Conservation (phyloP, 106 monocot genomes). For the Acanthochlamys bracteata region DNA sequence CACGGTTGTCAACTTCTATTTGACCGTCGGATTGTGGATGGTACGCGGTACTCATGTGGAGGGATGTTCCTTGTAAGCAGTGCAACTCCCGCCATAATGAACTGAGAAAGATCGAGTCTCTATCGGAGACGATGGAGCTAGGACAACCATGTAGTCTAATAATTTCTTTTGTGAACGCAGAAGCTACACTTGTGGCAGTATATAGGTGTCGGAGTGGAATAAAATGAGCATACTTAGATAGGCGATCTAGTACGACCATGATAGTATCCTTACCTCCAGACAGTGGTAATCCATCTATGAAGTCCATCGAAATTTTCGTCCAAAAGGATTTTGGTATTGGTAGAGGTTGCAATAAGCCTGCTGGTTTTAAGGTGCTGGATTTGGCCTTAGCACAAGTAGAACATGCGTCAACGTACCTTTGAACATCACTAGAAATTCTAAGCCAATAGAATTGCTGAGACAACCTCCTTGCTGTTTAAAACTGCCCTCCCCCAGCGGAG, state of each 20-base stretch:
- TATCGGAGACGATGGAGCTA: not conserved
- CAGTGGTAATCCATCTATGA: not conserved
- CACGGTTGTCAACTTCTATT: not conserved
- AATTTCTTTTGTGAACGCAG: not conserved
- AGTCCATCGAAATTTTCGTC: constrained; percentile 7
- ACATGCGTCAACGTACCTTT: not conserved
- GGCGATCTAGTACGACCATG: not conserved
- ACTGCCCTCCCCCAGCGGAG: not conserved
- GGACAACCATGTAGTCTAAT: not conserved
- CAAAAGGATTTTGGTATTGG: constrained; percentile 8
- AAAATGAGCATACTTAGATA: not conserved
- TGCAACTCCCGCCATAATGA: not conserved
- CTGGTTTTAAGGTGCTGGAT: not conserved
- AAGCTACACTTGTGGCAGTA: not conserved
- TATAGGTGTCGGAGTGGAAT: not conserved
- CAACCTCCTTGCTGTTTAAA: not conserved
- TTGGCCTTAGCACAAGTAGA: not conserved
- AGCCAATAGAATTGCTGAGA: not conserved
- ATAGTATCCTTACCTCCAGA: not conserved
- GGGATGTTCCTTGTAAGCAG: not conserved
- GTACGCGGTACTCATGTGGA: not conserved
- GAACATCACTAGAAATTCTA: not conserved
- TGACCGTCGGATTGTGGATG: not conserved
- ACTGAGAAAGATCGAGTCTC: not conserved
- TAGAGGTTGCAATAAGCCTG: constrained; percentile 6